Conservation (phyloP, 1,284 basidiomycete species). For the Leccinum insolens region DNA sequence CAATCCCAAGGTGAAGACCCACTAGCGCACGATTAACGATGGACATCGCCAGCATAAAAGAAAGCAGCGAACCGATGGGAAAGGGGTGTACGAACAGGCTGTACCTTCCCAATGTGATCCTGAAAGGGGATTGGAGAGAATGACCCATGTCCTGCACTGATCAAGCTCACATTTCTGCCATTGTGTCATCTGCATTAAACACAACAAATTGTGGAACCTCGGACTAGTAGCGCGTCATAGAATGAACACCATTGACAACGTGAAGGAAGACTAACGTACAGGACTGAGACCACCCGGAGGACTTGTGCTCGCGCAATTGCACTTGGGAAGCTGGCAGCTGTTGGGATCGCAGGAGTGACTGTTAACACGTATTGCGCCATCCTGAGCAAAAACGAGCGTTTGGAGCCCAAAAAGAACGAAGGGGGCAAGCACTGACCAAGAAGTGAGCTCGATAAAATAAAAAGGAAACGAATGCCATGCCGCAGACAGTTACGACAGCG, state of each 20-base stretch:
- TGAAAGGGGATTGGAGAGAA: conserved; percentile 2
- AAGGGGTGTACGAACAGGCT: too few relatives aligned
- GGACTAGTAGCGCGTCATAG: background rate
- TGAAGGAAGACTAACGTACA: too few relatives aligned
- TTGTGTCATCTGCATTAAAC: conserved; percentile 10
- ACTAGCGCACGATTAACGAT: too few relatives aligned
- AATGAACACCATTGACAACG: background rate
- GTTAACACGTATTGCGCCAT: background rate
- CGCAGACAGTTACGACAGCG: background rate
- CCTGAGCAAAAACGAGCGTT: conserved; percentile 1
- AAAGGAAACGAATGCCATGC: background rate
- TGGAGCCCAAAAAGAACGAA: background rate
- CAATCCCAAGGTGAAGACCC: too few relatives aligned
- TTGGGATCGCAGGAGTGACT: too few relatives aligned
- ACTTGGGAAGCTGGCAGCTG: too few relatives aligned
- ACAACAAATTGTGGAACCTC: conserved; percentile 5
- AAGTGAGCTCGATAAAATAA: background rate
- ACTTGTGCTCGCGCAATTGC: too few relatives aligned
- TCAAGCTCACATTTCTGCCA: conserved; percentile 27
- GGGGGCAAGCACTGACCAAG: background rate
- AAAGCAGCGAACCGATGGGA: too few relatives aligned
- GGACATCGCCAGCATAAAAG: too few relatives aligned
- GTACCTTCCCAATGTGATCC: conserved; percentile 10
- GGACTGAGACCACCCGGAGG: too few relatives aligned
- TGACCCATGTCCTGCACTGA: background rate